Evolutionary conservation across 2,329 filamentous ascomycete genomes (phyloP), one percentile per base, ranked within the genome.

Genomic region (Colletotrichum spaethianum): DNA sequence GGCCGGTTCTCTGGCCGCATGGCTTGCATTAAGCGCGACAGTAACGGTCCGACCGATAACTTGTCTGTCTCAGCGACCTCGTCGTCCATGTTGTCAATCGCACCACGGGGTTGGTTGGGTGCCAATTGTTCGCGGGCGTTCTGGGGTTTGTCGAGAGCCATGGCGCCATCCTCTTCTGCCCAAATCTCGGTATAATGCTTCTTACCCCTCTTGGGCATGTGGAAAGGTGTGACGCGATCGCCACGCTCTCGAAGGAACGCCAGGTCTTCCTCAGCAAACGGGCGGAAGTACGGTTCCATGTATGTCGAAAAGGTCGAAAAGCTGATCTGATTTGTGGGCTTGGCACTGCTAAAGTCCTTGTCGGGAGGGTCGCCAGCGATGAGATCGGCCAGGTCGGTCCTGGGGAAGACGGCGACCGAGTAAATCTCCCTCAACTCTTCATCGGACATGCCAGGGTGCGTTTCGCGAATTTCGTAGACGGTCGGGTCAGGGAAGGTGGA

Each of bases 281-380:
- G 91, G 7, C 96, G 91, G 75, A 98, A 96, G 83, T 94, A 98
- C 0, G 95, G 94, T 74, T 99, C 96, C 66, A 97, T 89, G 79
- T 96, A 98, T 7, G 93, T 92, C n/a, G 93, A 92, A 82, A 99
- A 99, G 1, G 96, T 98, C 68, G 91, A 93, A 75, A 96, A 96
- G 80, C 93, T 95, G 80, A 98, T 96, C 84, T 99, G 96, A 77
- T 96, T 97, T 26, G 92, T 92, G 6, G 96, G 95, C 80, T 98
- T 99, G 42, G 94, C 93, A 79, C 91, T 97, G 80, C 94, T 98
- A 78, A 98, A 98, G 83, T 99, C 96, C 80, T 94, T 95, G 81
- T 98, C 95, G 1, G 96, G 96, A 1, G 95, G 93, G 48, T 93
- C 92, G 59, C 96, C 96, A 14, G 96, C 93, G 74, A 97, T 97